Conservation (phyloP, 345 rosid genomes). For the Eucalyptus regnans region DNA sequence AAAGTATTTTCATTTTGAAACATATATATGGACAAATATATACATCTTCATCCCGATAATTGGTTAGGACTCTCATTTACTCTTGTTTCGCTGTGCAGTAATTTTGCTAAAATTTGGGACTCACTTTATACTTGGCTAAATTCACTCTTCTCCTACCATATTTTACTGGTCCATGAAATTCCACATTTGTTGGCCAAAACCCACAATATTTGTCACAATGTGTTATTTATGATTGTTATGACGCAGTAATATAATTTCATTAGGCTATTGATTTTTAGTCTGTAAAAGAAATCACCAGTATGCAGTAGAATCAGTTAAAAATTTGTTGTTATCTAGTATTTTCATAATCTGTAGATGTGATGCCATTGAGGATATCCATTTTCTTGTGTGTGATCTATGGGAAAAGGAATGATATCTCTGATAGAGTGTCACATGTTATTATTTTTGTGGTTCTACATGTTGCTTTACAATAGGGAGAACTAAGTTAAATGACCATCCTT, state of each 20-base stretch:
- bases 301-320: background rate
- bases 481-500: background rate
- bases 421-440: background rate
- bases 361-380: background rate
- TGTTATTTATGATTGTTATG: background rate
- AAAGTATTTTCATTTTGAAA: background rate
- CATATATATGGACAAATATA: background rate
- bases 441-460: background rate
- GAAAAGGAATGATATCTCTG: background rate
- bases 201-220: background rate
- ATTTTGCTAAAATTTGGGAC: background rate
- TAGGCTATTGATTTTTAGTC: background rate
- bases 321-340: background rate
- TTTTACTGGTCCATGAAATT: background rate
- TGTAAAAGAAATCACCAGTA: background rate
- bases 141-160: background rate
- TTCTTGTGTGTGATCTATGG: background rate
- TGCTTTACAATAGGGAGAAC: background rate
- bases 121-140: background rate
- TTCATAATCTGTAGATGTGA: background rate
- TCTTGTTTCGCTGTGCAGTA: background rate
- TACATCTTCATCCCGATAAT: background rate
- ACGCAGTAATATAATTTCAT: background rate
- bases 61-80: background rate
- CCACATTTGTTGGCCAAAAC: background rate